phyloP scores from a whole-genome alignment of 768 basidiomycete genomes.

The Rhodocollybia butyracea region DNA sequence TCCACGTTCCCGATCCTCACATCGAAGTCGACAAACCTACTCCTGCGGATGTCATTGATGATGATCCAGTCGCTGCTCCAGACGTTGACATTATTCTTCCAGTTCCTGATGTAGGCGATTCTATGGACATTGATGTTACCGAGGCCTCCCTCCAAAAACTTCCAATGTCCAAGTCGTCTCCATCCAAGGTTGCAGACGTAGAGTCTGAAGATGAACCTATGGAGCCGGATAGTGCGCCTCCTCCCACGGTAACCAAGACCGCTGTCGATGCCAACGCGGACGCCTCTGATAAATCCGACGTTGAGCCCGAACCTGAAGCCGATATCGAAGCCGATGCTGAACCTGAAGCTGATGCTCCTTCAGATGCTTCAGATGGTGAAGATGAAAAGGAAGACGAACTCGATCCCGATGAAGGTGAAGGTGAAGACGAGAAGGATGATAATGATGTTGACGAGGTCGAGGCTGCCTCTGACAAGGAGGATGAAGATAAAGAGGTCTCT shows the following conservation, averaged over 20 bases:
- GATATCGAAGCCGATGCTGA: not conserved
- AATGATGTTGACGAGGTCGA: constrained; percentile 19
- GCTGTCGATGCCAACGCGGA: not conserved
- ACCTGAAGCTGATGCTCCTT: not conserved
- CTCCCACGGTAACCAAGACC: not conserved
- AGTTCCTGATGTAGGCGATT: not conserved
- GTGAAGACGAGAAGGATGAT: constrained; percentile 11
- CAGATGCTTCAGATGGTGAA: constrained; percentile 18
- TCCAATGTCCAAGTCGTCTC: not conserved
- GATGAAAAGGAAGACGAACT: constrained; percentile 15
- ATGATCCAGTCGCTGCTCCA: not conserved
- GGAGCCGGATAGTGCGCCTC: not conserved
- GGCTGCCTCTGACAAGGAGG: constrained; percentile 23
- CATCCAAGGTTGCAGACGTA: not conserved
- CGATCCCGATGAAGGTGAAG: constrained; percentile 15
- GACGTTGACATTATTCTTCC: constrained; percentile 17
- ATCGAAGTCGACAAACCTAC: not conserved
- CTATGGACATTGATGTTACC: constrained; percentile 1
- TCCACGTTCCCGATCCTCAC: not conserved
- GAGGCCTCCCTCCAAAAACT: not conserved
- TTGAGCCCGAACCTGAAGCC: not conserved
- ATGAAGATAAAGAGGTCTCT: constrained; percentile 1
- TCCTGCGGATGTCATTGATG: not conserved
- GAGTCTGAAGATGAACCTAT: not conserved
- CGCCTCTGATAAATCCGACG: not conserved